A percentile compares a stretch with the other conserved stretches of the same genome.
Conservation (phyloP, 306 rosid species). For the Amphicarpaea edgeworthii region DNA sequence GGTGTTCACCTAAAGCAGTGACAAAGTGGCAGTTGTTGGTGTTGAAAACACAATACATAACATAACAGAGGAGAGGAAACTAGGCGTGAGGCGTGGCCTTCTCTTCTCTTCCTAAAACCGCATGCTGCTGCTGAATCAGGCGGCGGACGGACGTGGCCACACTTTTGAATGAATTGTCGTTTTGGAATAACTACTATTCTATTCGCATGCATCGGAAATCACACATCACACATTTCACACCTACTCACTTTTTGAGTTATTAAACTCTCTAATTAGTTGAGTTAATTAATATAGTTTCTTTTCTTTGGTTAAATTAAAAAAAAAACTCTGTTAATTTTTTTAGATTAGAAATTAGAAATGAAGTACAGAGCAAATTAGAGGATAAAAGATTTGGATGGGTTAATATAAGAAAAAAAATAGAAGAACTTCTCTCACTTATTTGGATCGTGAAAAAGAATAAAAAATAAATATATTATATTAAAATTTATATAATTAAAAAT, state of each 20-base stretch:
- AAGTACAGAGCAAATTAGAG: too few relatives aligned
- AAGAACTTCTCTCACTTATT: too few relatives aligned
- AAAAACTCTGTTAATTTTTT: too few relatives aligned
- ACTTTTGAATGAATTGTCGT: constrained; percentile 14
- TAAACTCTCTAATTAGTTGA: too few relatives aligned
- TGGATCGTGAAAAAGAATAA: too few relatives aligned
- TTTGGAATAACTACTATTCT: background rate
- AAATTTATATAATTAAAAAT: too few relatives aligned
- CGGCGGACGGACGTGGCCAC: constrained; percentile 60
- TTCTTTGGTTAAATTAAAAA: background rate
- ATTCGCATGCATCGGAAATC: constrained; percentile 10
- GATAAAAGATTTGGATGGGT: too few relatives aligned
- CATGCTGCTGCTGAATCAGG: constrained; percentile 52
- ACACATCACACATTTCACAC: background rate
- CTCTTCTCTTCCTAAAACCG: too few relatives aligned
- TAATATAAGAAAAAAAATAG: too few relatives aligned
- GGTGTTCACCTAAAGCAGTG: constrained; percentile 61
- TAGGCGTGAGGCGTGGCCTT: constrained; percentile 47
- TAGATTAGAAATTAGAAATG: background rate
- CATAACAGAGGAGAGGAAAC: background rate
- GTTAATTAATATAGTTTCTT: background rate
- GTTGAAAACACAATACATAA: background rate
- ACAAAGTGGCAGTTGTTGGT: constrained; percentile 55
- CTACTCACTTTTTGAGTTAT: too few relatives aligned
- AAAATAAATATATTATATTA: too few relatives aligned